phyloP scores from a whole-genome alignment of 495 filamentous ascomycete genomes.

The Talaromyces thailandensis region DNA sequence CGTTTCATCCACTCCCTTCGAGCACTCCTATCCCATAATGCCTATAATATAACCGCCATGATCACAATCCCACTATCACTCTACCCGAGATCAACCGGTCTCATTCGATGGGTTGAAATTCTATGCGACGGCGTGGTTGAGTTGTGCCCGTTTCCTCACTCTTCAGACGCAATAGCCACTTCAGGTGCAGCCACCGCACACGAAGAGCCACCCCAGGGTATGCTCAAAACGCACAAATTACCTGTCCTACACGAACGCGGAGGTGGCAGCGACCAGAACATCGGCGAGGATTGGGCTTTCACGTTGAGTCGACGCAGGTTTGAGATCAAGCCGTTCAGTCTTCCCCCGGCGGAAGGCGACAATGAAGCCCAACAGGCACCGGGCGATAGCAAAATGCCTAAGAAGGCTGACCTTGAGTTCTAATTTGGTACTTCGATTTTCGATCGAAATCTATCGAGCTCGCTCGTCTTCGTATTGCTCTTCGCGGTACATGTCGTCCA shows the following conservation, averaged over 20 bases:
- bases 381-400: slow-evolving; percentile 39
- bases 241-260: slow-evolving; percentile 84
- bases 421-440: slow-evolving; percentile 16
- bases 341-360: slow-evolving; percentile 83
- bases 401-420: slow-evolving; percentile 67
- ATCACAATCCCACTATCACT: slow-evolving; percentile 73
- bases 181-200: slow-evolving; percentile 40
- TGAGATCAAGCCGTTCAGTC: slow-evolving; percentile 77
- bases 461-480: slow-evolving; percentile 34
- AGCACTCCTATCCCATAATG: slow-evolving; percentile 59
- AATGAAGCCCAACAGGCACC: slow-evolving; percentile 55
- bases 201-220: slow-evolving; percentile 76
- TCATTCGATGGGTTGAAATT: slow-evolving; percentile 82
- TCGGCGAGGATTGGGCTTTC: slow-evolving; percentile 83
- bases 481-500: slow-evolving; percentile 50
- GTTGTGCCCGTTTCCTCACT: slow-evolving; percentile 74
- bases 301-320: slow-evolving; percentile 75
- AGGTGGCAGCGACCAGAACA: slow-evolving; percentile 58
- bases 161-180: slow-evolving; percentile 45
- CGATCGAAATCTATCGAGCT: not conserved
- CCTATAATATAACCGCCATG: slow-evolving; percentile 59
- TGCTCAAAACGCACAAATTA: slow-evolving; percentile 72
- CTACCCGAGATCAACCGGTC: slow-evolving; percentile 65
- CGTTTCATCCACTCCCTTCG: slow-evolving; percentile 78
- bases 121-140: slow-evolving; percentile 82